phyloP scores from a whole-genome alignment of 805 yeast genomes.

The Hanseniaspora guilliermondii region DNA sequence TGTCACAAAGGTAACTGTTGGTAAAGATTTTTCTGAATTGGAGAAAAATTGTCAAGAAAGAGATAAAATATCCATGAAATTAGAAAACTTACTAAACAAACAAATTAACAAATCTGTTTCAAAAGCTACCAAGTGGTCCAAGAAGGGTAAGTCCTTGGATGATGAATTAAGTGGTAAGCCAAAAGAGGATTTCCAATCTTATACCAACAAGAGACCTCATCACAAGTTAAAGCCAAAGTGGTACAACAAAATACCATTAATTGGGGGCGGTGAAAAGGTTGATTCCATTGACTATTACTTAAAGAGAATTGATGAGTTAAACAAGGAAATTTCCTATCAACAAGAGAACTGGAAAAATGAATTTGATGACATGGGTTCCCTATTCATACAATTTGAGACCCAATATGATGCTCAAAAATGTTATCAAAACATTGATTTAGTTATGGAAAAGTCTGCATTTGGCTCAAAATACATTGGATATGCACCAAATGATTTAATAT shows the following conservation, averaged over 20 bases:
- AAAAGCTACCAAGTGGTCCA: constrained; percentile 40
- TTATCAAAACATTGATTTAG: constrained; percentile 61
- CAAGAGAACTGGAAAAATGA: constrained; percentile 44
- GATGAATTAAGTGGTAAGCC: constrained; percentile 32
- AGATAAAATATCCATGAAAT: constrained; percentile 44
- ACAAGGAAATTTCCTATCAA: constrained; percentile 44
- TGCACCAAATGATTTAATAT: constrained; percentile 70
- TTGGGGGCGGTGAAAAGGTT: constrained; percentile 61
- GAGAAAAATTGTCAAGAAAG: constrained; percentile 49
- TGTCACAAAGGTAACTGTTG: constrained; percentile 46
- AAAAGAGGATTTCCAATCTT: constrained; percentile 44
- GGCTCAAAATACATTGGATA: constrained; percentile 45
- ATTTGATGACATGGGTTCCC: constrained; percentile 46
- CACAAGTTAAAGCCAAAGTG: constrained; percentile 47
- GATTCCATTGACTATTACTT: constrained; percentile 66
- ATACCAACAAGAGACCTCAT: constrained; percentile 74
- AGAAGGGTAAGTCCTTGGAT: constrained; percentile 34
- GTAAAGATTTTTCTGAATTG: constrained; percentile 50
- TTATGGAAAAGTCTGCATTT: constrained; percentile 27
- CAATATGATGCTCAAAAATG: constrained; percentile 85
- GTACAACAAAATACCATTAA: constrained; percentile 17
- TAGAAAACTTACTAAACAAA: constrained; percentile 54
- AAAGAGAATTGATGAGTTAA: constrained; percentile 55
- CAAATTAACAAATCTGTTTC: constrained; percentile 50
- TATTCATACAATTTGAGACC: constrained; percentile 66